Conservation (phyloP, 139 green algal species). For the Ettlia oleoabundans region DNA sequence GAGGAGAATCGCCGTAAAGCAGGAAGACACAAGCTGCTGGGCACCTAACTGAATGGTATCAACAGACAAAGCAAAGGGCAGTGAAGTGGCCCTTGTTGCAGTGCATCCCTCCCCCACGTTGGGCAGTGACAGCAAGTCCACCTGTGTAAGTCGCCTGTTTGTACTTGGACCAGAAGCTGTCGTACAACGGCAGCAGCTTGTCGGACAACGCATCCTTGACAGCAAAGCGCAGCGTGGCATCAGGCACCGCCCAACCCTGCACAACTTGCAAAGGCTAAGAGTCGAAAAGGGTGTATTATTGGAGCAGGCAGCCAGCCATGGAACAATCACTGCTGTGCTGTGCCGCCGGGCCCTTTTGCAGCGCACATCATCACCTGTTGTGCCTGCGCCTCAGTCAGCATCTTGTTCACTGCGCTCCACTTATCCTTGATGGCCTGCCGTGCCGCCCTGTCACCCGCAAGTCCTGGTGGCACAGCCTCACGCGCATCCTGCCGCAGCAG, state of each 20-base stretch:
- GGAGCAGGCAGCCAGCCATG: not conserved
- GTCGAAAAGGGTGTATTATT: too few species aligned
- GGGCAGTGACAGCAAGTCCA: not conserved
- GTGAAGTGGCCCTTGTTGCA: not conserved
- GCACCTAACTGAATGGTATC: too few species aligned
- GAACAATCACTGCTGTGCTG: too few species aligned
- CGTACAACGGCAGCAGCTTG: constrained; percentile 45
- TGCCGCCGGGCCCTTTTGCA: too few species aligned
- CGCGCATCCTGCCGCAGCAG: constrained; percentile 16
- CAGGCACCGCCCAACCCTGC: constrained; percentile 45
- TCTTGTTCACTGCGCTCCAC: constrained; percentile 28
- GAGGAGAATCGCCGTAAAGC: not conserved
- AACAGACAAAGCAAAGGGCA: too few species aligned
- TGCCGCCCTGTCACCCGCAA: constrained; percentile 11
- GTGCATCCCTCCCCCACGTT: not conserved
- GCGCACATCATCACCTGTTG: constrained; percentile 24
- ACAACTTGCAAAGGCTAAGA: not conserved
- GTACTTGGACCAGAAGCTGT: constrained; percentile 23
- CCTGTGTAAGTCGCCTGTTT: not conserved
- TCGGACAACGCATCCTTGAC: constrained; percentile 49
- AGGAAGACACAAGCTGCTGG: not conserved
- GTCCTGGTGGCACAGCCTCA: not conserved
- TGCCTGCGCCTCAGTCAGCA: not conserved
- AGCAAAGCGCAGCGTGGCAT: constrained; percentile 41
- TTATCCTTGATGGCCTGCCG: constrained; percentile 30